Evolutionary conservation across 805 yeast genomes (phyloP).

Genomic region (Starmerella bacillaris): DNA sequence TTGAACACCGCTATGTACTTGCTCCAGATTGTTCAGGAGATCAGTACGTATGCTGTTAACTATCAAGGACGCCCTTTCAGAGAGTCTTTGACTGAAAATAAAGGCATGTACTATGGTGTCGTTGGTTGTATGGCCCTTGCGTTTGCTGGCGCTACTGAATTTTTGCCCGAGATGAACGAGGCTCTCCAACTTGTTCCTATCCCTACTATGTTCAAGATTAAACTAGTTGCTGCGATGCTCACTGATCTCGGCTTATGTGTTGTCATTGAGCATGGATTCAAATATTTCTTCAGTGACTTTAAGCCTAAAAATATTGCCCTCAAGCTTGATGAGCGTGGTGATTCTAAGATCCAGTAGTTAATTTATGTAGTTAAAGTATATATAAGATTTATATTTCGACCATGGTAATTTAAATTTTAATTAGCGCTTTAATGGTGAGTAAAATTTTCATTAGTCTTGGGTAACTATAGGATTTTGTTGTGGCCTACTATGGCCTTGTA

Average conservation of each 20-base stretch:
- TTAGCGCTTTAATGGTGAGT: not conserved
- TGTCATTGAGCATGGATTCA: conserved; percentile 63
- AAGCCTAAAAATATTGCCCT: conserved; percentile 80
- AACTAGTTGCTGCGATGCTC: conserved; percentile 54
- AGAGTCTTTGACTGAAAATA: conserved; percentile 73
- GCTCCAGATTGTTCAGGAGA: conserved; percentile 87
- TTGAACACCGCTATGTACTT: conserved; percentile 91
- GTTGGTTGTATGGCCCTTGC: conserved; percentile 82
- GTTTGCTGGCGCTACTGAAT: conserved; percentile 80
- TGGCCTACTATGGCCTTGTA: too few relatives aligned
- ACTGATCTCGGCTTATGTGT: conserved; percentile 63
- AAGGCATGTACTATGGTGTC: conserved; percentile 92
- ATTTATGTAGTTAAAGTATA: not conserved
- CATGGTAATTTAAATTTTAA: not conserved
- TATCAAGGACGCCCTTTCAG: conserved; percentile 95
- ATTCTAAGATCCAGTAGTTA: conserved; percentile 5
- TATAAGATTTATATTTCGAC: not conserved
- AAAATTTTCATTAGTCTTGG: too few relatives aligned
- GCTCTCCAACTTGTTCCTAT: conserved; percentile 84
- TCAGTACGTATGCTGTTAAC: conserved; percentile 92
- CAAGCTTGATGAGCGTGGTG: conserved; percentile 20
- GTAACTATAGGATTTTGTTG: too few relatives aligned
- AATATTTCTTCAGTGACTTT: conserved; percentile 72
- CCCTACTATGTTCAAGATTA: conserved; percentile 52
- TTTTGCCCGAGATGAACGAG: conserved; percentile 83